Base-by-base conservation (phyloP, 352 stramenopile species). In the Phytopythium ostracodes region DNA sequence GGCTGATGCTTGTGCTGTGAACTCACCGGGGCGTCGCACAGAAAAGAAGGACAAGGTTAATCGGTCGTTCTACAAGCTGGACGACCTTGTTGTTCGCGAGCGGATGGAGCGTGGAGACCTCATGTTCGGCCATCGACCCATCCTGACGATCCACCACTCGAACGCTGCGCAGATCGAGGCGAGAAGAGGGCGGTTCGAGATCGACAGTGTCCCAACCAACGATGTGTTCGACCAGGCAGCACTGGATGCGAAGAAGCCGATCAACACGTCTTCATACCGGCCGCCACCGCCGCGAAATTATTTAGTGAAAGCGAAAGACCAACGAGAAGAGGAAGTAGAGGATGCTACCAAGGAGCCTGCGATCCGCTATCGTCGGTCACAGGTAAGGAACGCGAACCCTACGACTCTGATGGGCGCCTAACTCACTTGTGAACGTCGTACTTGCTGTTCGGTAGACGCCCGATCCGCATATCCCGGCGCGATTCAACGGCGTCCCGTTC, bases 401-500 rank as follows among this genome's bases (percentile, higher is more conserved):
- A 2, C 9, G 15, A 8, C 11, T 56, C 5, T 43, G 50, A 56
- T 20, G 1, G 1, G 50, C 8, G 29, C 24, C 11, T 7, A 27
- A 0, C 38, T 18, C 20, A 4, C 42, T 24, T 4, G n/a, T n/a
- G 20, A 47, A 5, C 42, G 24, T 47, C 42, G 42, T n/a, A 22
- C 24, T 24, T 47, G 42, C 12, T 25, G 42, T 20, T 24, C 24
- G 42, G 2, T 18, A 85, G 76, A 76, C 59, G 1, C 73, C 72
- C 12, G 80, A 89, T 36, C 80, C 77, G 15, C 71, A 88, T 54
- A 50, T 89, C 7, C 80, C 80, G 22, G 80, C 80, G 9, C 65
- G 80, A 40, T 87, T 87, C 64, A 89, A 89, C 31, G 74, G 74
- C 29, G 61, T 89, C 33, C 76, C 80, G n/a, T 89, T 82, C 60